Percentiles rank a stretch among this genome's conserved stretches.
These are phyloP conservation scores for Hymenochaete sp. DNA, from an alignment of 1,284 basidiomycete species.

Conservation along the genomic window DNA sequence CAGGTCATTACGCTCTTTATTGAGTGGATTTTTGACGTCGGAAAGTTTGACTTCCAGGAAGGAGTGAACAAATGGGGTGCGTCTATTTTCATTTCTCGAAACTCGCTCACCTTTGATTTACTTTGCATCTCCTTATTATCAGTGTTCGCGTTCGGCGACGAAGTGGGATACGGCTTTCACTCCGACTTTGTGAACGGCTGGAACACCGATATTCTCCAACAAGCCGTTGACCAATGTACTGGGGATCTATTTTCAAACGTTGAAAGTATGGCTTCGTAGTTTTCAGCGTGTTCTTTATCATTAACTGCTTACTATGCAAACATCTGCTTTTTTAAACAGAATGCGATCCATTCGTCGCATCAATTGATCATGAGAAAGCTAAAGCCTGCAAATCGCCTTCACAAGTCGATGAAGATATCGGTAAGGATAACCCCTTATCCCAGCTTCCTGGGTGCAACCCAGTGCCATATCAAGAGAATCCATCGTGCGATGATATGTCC, in stretches of 20 bases:
- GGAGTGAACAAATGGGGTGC: slow-evolving; percentile 15
- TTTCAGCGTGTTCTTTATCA: slow-evolving; percentile 18
- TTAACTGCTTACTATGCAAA: slow-evolving; percentile 8
- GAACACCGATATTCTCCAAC: slow-evolving; percentile 25
- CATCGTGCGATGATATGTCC: not conserved
- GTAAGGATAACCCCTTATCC: slow-evolving; percentile 17
- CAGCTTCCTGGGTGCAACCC: slow-evolving; percentile 40
- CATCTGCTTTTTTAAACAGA: not conserved
- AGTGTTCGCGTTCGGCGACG: slow-evolving; percentile 27
- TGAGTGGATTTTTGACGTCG: slow-evolving; percentile 15
- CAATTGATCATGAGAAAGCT: slow-evolving; percentile 11
- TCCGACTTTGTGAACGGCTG: slow-evolving; percentile 30
- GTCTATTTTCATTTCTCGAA: not conserved
- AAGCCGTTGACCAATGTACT: slow-evolving; percentile 25
- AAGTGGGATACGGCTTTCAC: slow-evolving; percentile 27
- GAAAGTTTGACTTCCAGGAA: slow-evolving; percentile 13
- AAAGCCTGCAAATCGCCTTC: slow-evolving; percentile 22
- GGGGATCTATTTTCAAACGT: slow-evolving; percentile 20
- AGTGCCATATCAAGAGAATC: slow-evolving; percentile 27
- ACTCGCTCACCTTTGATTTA: not conserved
- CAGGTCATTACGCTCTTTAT: slow-evolving; percentile 13
- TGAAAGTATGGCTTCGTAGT: slow-evolving; percentile 21
- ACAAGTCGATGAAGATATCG: slow-evolving; percentile 22
- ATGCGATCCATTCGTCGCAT: slow-evolving; percentile 1
- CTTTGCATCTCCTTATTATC: not conserved